Conservation (phyloP, 2,329 filamentous ascomycete species). For the Diplodia seriata region DNA sequence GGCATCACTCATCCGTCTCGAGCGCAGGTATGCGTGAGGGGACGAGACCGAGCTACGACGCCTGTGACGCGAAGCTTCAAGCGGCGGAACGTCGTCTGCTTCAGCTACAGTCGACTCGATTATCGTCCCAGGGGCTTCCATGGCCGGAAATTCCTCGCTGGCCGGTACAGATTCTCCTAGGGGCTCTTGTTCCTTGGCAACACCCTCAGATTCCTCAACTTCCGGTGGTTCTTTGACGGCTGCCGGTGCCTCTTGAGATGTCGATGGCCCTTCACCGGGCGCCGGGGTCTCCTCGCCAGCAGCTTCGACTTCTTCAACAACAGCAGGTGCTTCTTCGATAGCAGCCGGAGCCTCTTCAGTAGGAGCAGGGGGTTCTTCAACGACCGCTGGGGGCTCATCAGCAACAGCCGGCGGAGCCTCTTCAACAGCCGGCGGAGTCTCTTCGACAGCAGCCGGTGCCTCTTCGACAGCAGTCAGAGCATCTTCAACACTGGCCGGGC, state of each 20-base stretch:
- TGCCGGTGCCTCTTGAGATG: neutral
- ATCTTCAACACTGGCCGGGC: neutral
- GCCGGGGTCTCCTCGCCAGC: neutral
- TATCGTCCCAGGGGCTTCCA: constrained; percentile 9
- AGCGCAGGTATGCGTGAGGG: neutral
- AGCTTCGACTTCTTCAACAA: neutral
- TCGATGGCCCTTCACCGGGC: neutral
- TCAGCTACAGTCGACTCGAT: neutral
- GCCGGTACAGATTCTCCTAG: neutral
- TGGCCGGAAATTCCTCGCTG: neutral
- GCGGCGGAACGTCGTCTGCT: neutral
- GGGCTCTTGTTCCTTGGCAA: neutral
- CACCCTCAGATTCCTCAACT: neutral
- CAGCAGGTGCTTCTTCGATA: neutral
- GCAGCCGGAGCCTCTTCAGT: neutral
- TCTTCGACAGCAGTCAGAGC: too few relatives aligned
- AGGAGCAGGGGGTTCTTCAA: neutral
- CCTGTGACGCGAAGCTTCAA: neutral
- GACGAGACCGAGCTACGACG: constrained; percentile 5
- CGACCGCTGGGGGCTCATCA: neutral
- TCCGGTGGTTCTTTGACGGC: neutral
- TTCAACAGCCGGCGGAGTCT: neutral
- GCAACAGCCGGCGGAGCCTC: too few relatives aligned
- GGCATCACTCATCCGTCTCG: constrained; percentile 2
- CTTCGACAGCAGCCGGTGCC: neutral